Evolutionary conservation across 2,329 filamentous ascomycete genomes (phyloP).

Genomic region (Colletotrichum tabaci): DNA sequence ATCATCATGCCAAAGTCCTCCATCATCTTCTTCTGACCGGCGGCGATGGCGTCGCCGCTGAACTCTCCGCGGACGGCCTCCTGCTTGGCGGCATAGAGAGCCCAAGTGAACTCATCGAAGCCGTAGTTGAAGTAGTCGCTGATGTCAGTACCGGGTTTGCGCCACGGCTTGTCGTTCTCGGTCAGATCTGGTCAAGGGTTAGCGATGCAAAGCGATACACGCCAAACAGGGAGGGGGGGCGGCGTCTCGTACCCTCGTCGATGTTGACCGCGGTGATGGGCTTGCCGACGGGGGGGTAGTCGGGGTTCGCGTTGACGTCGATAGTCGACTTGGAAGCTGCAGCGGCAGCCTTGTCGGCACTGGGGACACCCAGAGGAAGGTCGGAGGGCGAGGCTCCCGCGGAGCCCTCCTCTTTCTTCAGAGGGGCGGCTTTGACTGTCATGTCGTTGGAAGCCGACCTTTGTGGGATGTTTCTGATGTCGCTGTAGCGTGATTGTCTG

Average conservation of each 20-base stretch:
- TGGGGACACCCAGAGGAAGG: constrained; percentile 53
- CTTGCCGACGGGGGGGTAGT: constrained; percentile 85
- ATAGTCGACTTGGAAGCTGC: constrained; percentile 85
- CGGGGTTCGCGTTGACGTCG: constrained; percentile 86
- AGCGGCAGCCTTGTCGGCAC: constrained; percentile 70
- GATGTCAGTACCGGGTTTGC: constrained; percentile 92
- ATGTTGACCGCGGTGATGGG: constrained; percentile 84
- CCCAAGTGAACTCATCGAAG: constrained; percentile 99
- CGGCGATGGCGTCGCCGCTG: constrained; percentile 74
- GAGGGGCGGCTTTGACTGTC: constrained; percentile 60
- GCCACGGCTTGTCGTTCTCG: constrained; percentile 94
- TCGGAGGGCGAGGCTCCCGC: constrained; percentile 48
- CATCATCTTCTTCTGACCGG: constrained; percentile 84
- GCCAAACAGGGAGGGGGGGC: neutral
- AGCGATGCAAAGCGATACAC: neutral
- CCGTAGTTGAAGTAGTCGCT: constrained; percentile 99
- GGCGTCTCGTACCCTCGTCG: constrained; percentile 69
- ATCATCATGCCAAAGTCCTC: constrained; percentile 79
- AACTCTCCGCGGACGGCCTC: constrained; percentile 83
- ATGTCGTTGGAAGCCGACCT: constrained; percentile 68
- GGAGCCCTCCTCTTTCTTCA: constrained; percentile 63
- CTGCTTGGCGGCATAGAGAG: constrained; percentile 92
- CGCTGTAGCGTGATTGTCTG: constrained; percentile 75
- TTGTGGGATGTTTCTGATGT: constrained; percentile 76
- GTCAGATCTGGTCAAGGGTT: constrained; percentile 67